These are phyloP conservation scores for Sporormia fimetaria DNA, from an alignment of 495 filamentous ascomycete species.

Conservation along the genomic window DNA sequence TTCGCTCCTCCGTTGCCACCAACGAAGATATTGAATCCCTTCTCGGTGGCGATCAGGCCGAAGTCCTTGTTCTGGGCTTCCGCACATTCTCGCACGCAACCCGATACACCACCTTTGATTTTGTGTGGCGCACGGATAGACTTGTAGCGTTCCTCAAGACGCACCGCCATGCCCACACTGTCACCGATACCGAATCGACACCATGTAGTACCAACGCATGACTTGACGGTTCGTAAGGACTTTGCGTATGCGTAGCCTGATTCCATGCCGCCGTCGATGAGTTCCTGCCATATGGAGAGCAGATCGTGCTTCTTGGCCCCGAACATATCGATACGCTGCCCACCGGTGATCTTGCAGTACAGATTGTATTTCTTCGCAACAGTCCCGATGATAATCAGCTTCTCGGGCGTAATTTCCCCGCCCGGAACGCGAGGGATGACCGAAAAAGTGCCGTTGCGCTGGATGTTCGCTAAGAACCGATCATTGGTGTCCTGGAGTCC, in stretches of 20 bases:
- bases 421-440: conserved; percentile 78
- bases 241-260: conserved; percentile 93
- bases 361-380: conserved; percentile 82
- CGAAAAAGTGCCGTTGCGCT: conserved; percentile 86
- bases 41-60: conserved; percentile 87
- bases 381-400: conserved; percentile 75
- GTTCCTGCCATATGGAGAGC: conserved; percentile 72
- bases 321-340: conserved; percentile 93
- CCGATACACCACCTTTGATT: conserved; percentile 85
- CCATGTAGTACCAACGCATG: conserved; percentile 91
- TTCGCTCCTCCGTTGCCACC: conserved; percentile 88
- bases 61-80: conserved; percentile 97
- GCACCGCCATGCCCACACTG: conserved; percentile 92
- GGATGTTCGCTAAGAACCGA: conserved; percentile 84
- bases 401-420: conserved; percentile 87
- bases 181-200: conserved; percentile 89
- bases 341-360: conserved; percentile 93
- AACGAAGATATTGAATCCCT: conserved; percentile 92
- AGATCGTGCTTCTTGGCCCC: conserved; percentile 89
- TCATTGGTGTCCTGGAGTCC: conserved; percentile 94
- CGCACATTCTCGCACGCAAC: conserved; percentile 88
- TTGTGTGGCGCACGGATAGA: conserved; percentile 84
- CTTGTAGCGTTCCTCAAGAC: conserved; percentile 91
- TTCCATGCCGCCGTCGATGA: conserved; percentile 89
- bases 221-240: conserved; percentile 82